A percentile compares a stretch with the other conserved stretches of the same genome.
These are phyloP conservation scores for Amorphotheca resinae DNA, from an alignment of 495 filamentous ascomycete species.

Conservation along the genomic window DNA sequence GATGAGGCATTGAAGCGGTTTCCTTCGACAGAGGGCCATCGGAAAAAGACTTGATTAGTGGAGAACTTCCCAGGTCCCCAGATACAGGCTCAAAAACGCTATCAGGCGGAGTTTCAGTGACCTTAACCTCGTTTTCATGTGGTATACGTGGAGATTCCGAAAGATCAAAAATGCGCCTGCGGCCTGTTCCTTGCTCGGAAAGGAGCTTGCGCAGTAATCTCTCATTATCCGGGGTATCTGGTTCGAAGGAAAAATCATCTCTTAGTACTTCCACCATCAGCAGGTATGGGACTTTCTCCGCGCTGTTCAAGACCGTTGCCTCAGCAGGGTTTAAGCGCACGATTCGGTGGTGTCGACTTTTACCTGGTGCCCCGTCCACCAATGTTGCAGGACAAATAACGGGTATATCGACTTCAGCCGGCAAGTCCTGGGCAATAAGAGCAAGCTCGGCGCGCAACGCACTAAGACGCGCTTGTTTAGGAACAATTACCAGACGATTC, in stretches of 20 bases:
- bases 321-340: constrained; percentile 67
- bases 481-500: constrained; percentile 58
- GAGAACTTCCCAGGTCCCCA: constrained; percentile 57
- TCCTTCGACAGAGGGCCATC: constrained; percentile 20
- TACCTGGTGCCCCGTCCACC: constrained; percentile 47
- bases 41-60: constrained; percentile 43
- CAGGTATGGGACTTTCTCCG: constrained; percentile 64
- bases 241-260: constrained; percentile 66
- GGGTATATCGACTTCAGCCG: constrained; percentile 65
- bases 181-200: constrained; percentile 44
- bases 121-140: constrained; percentile 21
- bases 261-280: constrained; percentile 64
- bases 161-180: constrained; percentile 56
- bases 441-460: constrained; percentile 64
- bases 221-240: constrained; percentile 50
- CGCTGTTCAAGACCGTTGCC: constrained; percentile 66
- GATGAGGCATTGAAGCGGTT: constrained; percentile 17
- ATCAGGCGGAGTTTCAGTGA: constrained; percentile 34
- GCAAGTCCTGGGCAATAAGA: constrained; percentile 58
- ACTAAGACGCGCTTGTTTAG: constrained; percentile 62
- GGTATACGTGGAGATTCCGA: constrained; percentile 33
- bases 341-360: constrained; percentile 59
- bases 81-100: constrained; percentile 64
- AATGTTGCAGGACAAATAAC: constrained; percentile 58
- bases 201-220: constrained; percentile 45